A percentile compares a stretch with the other conserved stretches of the same genome.
These are phyloP conservation scores for Aspergillaceae sp. DNA, from an alignment of 2,329 filamentous ascomycete species.

Conservation along the genomic window DNA sequence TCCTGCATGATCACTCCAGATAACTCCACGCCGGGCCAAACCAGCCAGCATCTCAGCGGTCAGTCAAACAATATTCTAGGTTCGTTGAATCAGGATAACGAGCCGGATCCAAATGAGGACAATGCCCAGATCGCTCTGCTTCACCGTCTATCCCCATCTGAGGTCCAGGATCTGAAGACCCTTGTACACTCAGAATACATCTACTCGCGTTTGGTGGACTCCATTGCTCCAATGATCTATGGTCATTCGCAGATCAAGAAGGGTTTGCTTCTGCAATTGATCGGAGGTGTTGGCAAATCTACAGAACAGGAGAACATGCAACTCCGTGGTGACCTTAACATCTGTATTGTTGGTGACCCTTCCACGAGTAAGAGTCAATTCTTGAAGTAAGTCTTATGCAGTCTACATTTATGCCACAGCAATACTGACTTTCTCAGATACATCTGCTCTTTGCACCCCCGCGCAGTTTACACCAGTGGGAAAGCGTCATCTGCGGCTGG, in stretches of 20 bases:
- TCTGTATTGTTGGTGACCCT: conserved; percentile 94
- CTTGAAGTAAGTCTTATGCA: conserved; percentile 53
- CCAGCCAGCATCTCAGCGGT: conserved; percentile 59
- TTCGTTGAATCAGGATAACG: conserved; percentile 65
- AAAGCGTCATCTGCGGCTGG: conserved; percentile 96
- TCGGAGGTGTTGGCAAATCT: conserved; percentile 89
- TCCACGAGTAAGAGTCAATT: conserved; percentile 98
- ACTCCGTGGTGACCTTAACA: conserved; percentile 94
- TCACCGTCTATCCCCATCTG: conserved; percentile 70
- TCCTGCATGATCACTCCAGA: conserved; percentile 94
- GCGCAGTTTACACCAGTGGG: conserved; percentile 93
- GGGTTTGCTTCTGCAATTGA: conserved; percentile 82
- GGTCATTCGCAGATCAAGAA: conserved; percentile 98
- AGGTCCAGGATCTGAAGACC: conserved; percentile 82
- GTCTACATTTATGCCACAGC: too few species aligned
- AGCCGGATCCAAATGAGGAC: conserved; percentile 66
- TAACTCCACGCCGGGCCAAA: conserved; percentile 67
- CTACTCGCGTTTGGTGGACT: conserved; percentile 85
- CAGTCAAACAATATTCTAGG: conserved; percentile 78
- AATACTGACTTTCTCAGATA: conserved; percentile 45
- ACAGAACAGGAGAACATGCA: conserved; percentile 85
- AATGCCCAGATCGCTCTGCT: conserved; percentile 81
- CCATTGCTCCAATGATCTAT: conserved; percentile 92
- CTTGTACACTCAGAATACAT: conserved; percentile 97
- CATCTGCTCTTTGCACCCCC: conserved; percentile 90